These are phyloP conservation scores for Hypomyces rosellus DNA, from an alignment of 2,329 filamentous ascomycete genomes.

Conservation along the genomic window DNA sequence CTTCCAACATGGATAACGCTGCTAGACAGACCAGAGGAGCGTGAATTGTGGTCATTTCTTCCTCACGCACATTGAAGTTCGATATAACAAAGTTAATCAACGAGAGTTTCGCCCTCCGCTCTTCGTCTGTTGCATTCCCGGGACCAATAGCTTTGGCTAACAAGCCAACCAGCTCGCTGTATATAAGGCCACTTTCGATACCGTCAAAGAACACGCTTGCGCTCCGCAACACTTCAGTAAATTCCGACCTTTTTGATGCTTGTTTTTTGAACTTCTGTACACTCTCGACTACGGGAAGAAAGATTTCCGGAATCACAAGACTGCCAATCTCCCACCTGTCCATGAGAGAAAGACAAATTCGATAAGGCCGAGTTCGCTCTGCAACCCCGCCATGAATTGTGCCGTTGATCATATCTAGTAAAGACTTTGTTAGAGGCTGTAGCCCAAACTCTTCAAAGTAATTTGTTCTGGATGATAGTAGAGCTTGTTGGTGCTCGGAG, in stretches of 20 bases:
- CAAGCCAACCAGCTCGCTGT: slow-evolving; percentile 70
- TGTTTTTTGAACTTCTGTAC: slow-evolving; percentile 66
- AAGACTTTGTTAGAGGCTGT: slow-evolving; percentile 63
- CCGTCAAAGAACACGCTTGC: slow-evolving; percentile 96
- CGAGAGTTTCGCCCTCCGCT: slow-evolving; percentile 57
- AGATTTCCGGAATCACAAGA: slow-evolving; percentile 79
- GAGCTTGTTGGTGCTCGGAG: slow-evolving; percentile 37
- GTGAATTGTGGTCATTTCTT: slow-evolving; percentile 88
- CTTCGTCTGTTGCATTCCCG: slow-evolving; percentile 34
- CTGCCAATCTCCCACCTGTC: slow-evolving; percentile 97
- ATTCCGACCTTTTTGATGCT: slow-evolving; percentile 61
- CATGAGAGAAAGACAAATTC: slow-evolving; percentile 92
- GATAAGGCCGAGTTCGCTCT: slow-evolving; percentile 77
- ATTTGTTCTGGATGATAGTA: slow-evolving; percentile 55
- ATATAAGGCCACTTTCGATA: slow-evolving; percentile 90
- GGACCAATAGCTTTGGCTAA: slow-evolving; percentile 54
- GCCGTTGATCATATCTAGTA: slow-evolving; percentile 67
- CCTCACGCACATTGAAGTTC: slow-evolving; percentile 90
- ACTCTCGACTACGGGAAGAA: slow-evolving; percentile 77
- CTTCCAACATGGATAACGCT: slow-evolving; percentile 60
- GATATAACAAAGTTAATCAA: slow-evolving; percentile 75
- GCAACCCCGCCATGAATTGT: slow-evolving; percentile 26
- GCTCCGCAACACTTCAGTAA: slow-evolving; percentile 82
- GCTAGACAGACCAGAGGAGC: slow-evolving; percentile 59
- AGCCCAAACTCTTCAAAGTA: slow-evolving; percentile 83